A percentile compares a stretch with the other conserved stretches of the same genome.
phyloP scores from a whole-genome alignment of 2,329 filamentous ascomycete species.

The Ceratocystis huliohia region DNA sequence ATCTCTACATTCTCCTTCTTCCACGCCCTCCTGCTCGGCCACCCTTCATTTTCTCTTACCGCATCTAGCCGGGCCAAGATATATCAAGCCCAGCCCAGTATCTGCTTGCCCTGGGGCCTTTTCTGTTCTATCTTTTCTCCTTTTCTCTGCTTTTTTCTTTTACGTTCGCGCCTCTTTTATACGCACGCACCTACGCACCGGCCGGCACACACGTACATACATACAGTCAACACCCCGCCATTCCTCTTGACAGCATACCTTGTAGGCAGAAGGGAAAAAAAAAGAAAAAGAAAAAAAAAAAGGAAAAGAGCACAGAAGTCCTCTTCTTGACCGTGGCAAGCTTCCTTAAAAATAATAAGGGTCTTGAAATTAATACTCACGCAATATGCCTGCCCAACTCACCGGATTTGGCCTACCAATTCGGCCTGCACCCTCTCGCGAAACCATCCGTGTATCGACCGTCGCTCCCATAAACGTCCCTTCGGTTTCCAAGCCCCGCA shows the following conservation, averaged over 20 bases:
- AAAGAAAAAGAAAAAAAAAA: background rate
- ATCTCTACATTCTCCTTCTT: background rate
- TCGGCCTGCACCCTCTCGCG: constrained; percentile 28
- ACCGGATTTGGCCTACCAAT: constrained; percentile 28
- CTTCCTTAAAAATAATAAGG: constrained; percentile 7
- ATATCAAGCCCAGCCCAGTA: background rate
- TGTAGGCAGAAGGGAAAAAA: background rate
- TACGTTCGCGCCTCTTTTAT: background rate
- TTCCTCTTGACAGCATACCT: constrained; percentile 7
- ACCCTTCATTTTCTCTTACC: background rate
- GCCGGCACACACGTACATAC: constrained; percentile 1
- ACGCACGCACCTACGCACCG: constrained; percentile 8
- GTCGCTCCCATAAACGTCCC: constrained; percentile 19
- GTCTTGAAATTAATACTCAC: constrained; percentile 4
- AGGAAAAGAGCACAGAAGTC: background rate
- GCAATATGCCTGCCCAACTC: constrained; percentile 28
- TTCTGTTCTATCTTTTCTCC: constrained; percentile 2
- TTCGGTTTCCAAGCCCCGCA: constrained; percentile 23
- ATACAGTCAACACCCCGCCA: background rate
- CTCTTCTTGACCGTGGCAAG: background rate
- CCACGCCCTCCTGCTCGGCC: background rate
- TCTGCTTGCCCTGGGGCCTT: background rate
- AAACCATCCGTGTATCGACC: constrained; percentile 20
- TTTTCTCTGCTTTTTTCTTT: background rate
- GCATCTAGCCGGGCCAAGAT: background rate